Conservation (phyloP, 441 rosid species). For the Gossypium trilobum region DNA sequence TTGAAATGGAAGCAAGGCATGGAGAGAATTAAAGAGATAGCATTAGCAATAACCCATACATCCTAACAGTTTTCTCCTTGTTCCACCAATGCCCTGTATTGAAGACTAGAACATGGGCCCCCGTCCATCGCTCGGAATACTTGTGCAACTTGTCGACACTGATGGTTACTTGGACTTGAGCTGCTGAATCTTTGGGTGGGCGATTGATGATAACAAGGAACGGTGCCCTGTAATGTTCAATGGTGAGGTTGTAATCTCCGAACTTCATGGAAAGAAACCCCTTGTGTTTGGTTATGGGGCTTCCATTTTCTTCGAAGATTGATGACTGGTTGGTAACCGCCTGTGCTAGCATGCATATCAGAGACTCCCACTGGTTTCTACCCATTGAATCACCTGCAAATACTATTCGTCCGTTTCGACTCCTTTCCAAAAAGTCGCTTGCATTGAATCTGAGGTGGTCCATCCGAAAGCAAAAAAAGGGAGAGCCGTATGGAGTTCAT, state of each 20-base stretch:
- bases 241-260: constrained; percentile 52
- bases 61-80: constrained; percentile 44
- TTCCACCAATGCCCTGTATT: constrained; percentile 92
- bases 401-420: constrained; percentile 60
- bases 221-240: constrained; percentile 74
- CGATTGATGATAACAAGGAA: constrained; percentile 52
- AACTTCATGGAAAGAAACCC: constrained; percentile 74
- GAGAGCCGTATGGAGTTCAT: too few relatives aligned
- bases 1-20: neutral
- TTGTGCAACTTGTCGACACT: constrained; percentile 58
- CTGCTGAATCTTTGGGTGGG: constrained; percentile 35
- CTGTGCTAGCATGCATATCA: constrained; percentile 62
- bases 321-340: constrained; percentile 47
- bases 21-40: neutral
- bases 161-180: constrained; percentile 32
- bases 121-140: constrained; percentile 57
- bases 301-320: constrained; percentile 61
- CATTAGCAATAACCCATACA: constrained; percentile 26
- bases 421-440: constrained; percentile 53
- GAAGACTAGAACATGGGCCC: constrained; percentile 62
- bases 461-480: too few relatives aligned
- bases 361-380: constrained; percentile 89
- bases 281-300: constrained; percentile 66
- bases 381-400: constrained; percentile 88
- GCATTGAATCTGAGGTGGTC: constrained; percentile 50